These are phyloP conservation scores for Tricholoma sp. DNA, from an alignment of 768 basidiomycete genomes.

Conservation along the genomic window DNA sequence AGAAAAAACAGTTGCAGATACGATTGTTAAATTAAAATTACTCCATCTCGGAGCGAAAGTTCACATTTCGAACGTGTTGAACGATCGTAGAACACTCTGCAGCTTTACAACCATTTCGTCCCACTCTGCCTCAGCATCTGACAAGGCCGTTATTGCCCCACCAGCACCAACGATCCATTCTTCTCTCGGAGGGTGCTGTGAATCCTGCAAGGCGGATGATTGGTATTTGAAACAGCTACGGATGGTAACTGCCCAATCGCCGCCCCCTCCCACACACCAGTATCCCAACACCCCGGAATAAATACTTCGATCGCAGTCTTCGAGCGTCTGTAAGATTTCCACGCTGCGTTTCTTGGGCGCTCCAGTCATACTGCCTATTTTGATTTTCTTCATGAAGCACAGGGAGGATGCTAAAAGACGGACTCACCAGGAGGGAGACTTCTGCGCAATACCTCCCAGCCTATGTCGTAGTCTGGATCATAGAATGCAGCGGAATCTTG, in stretches of 20 bases:
- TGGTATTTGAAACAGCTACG: conserved; percentile 84
- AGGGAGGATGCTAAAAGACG: background rate
- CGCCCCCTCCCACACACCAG: conserved; percentile 81
- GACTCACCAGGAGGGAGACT: conserved; percentile 81
- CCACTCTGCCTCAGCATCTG: conserved; percentile 83
- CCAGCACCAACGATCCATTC: conserved; percentile 85
- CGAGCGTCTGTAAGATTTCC: conserved; percentile 79
- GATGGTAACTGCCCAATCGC: conserved; percentile 93
- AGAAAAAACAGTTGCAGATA: too few relatives aligned
- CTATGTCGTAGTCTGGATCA: conserved; percentile 45
- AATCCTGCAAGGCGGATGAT: background rate
- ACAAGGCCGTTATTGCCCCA: conserved; percentile 94
- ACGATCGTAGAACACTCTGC: conserved; percentile 66
- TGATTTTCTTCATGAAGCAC: background rate
- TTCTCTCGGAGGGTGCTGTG: conserved; percentile 29
- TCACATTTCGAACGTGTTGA: conserved; percentile 23
- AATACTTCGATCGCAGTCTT: conserved; percentile 63
- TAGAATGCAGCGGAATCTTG: conserved; percentile 23
- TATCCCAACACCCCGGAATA: conserved; percentile 96
- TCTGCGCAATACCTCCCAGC: conserved; percentile 72
- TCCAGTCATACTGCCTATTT: conserved; percentile 90
- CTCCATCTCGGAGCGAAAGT: too few relatives aligned
- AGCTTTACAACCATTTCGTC: conserved; percentile 92
- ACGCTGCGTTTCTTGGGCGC: conserved; percentile 94
- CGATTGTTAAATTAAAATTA: too few relatives aligned